Conservation (phyloP, 768 basidiomycete species). For the Russula brevipes region DNA sequence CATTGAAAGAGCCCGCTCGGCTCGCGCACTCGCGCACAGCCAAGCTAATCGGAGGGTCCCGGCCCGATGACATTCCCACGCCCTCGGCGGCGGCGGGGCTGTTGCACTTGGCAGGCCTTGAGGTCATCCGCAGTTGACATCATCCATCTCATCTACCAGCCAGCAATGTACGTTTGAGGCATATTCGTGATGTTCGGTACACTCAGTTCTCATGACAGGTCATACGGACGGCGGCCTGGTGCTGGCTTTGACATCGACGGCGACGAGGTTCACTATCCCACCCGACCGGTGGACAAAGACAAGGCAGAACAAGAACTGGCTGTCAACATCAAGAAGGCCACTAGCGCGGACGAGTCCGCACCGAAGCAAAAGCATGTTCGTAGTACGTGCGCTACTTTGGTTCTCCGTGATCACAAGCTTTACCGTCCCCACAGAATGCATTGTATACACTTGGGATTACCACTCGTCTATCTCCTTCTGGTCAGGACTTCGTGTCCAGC, state of each 20-base stretch:
- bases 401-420: conserved; percentile 1
- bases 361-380: conserved; percentile 99
- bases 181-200: not conserved
- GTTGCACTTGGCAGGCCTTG: not conserved
- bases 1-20: not conserved
- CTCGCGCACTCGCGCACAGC: not conserved
- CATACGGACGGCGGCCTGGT: conserved; percentile 30
- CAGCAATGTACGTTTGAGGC: conserved; percentile 7
- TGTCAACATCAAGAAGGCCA: conserved; percentile 97
- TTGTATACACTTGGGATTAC: conserved; percentile 99
- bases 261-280: conserved; percentile 86
- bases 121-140: conserved; percentile 6
- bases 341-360: conserved; percentile 88
- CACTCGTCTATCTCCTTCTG: conserved; percentile 97
- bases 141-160: conserved; percentile 2
- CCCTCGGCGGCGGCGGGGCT: not conserved
- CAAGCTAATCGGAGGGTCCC: not conserved
- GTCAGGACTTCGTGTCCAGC: conserved; percentile 94
- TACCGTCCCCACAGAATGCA: conserved; percentile 62
- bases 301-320: conserved; percentile 93
- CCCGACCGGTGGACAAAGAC: conserved; percentile 96
- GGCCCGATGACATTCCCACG: conserved; percentile 8
- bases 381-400: conserved; percentile 51
- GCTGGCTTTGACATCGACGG: conserved; percentile 64
- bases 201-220: conserved; percentile 29